Base-by-base conservation (phyloP, 1,284 basidiomycete species). In the Ganoderma sinense region DNA sequence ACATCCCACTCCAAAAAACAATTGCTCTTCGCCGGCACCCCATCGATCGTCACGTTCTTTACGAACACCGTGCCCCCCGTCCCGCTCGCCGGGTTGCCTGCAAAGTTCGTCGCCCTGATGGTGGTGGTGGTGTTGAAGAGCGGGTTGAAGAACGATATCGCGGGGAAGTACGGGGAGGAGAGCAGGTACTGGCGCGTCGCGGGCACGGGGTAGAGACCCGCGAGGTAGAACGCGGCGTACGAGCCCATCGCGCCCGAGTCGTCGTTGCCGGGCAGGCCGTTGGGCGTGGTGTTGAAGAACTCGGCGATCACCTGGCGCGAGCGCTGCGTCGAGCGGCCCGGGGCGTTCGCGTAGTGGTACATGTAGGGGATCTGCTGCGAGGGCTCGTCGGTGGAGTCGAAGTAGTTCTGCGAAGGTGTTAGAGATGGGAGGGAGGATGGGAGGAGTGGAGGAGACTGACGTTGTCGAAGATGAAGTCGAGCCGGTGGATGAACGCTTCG, bases 1-100 rank as follows among this genome's bases (percentile, higher is more conserved):
- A 86, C 85, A 64, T 88, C 86, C 88, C 88, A 90, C 53, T 90
- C 88, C 60, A 90, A 77, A 74, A 85, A 90, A 69, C 89, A 91
- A 71, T 84, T 89, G 7, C 88, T 89, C 69, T 86, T 84, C 82
- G 88, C 89, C 13, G 83, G 80, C 68, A 83, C 73, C 0, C 87
- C 88, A 71, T 91, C 84, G 36, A 90, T 84, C 11, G 82, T 85
- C 14, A 90, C 87, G 71, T 82, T 86, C 88, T 90, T 45, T 43
- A 91, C 84, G 71, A 88, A 90, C 2, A 90, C 85, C 5, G 80
- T 83, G 0, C 88, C 88, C 2, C 85, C 86, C 0, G 82, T 87
- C 13, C 87, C 88, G 69, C 83, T 73, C 0, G 67, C 48, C 0
- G 88, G 88, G 71, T 90, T 89, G 0, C 87, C 88, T 5, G 71